phyloP scores from a whole-genome alignment of 306 rosid species.

The Notholithocarpus densiflorus region DNA sequence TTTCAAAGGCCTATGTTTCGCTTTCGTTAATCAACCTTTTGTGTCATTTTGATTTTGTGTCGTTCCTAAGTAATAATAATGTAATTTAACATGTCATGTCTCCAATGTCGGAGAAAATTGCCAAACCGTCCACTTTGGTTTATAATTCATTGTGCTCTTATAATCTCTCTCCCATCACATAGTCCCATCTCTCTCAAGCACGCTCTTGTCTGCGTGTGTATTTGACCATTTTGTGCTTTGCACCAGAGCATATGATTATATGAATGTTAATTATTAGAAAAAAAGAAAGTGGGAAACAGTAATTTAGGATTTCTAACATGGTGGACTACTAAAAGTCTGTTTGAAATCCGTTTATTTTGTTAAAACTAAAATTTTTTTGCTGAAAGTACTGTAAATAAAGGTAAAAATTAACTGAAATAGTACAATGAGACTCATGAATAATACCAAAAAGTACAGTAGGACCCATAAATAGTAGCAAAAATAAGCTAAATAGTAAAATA shows the following conservation, averaged over 20 bases:
- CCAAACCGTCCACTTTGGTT: conserved; percentile 38
- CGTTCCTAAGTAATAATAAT: conserved; percentile 13
- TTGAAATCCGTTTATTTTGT: fast-evolving
- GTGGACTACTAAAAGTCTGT: fast-evolving
- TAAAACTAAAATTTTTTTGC: no score
- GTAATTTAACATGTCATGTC: conserved; percentile 45
- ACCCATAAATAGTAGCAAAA: no score
- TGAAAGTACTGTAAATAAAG: fast-evolving
- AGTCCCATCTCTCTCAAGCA: no score
- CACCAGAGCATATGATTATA: no score
- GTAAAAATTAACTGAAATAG: no score
- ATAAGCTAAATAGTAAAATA: no score
- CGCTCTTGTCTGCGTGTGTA: neutral
- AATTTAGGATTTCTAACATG: no score
- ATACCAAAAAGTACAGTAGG: fast-evolving
- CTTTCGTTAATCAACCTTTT: neutral
- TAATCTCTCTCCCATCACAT: neutral
- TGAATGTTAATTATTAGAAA: no score
- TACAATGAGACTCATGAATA: no score
- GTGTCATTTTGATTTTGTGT: neutral
- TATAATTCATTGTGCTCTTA: neutral
- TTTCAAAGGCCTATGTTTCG: conserved; percentile 10
- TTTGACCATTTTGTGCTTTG: neutral
- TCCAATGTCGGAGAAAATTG: conserved; percentile 14
- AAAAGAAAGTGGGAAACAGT: no score